Conservation (phyloP, 78 protist species). For the Monocercomonoides exilis region DNA sequence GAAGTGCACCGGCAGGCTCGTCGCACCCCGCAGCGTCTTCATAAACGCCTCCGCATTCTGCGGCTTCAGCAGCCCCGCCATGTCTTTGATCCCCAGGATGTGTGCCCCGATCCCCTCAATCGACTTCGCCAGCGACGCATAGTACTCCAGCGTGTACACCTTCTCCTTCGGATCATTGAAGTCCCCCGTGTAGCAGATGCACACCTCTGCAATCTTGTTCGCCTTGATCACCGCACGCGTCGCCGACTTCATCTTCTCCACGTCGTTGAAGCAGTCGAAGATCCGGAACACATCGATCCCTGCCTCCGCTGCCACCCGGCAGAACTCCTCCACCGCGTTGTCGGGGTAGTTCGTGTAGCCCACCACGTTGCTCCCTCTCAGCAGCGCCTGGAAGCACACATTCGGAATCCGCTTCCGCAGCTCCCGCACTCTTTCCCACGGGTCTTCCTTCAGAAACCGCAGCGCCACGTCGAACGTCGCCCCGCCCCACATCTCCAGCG, state of each 20-base stretch:
- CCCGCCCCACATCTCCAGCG: constrained; percentile 75
- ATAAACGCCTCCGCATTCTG: not conserved
- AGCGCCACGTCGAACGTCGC: constrained; percentile 80
- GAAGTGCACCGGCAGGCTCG: not conserved
- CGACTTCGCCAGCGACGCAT: constrained; percentile 43
- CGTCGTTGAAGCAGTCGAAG: constrained; percentile 73
- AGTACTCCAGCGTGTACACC: constrained; percentile 71
- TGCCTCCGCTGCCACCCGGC: not conserved
- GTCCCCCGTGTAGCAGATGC: constrained; percentile 59
- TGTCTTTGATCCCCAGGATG: constrained; percentile 46
- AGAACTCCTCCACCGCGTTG: constrained; percentile 62
- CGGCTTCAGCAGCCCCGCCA: not conserved
- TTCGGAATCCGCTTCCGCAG: constrained; percentile 52
- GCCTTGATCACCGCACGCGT: constrained; percentile 62
- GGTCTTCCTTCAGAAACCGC: constrained; percentile 65
- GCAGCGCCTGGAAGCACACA: constrained; percentile 30
- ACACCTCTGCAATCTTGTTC: constrained; percentile 60
- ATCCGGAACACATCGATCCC: constrained; percentile 80
- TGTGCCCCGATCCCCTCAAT: constrained; percentile 42
- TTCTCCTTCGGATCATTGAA: constrained; percentile 27
- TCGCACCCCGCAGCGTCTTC: constrained; percentile 10
- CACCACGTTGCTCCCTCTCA: constrained; percentile 70
- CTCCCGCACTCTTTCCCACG: constrained; percentile 59
- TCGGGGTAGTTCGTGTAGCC: constrained; percentile 80
- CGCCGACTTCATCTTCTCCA: constrained; percentile 49